phyloP scores from a whole-genome alignment of 345 rosid genomes.

The Rubroshorea leprosula region DNA sequence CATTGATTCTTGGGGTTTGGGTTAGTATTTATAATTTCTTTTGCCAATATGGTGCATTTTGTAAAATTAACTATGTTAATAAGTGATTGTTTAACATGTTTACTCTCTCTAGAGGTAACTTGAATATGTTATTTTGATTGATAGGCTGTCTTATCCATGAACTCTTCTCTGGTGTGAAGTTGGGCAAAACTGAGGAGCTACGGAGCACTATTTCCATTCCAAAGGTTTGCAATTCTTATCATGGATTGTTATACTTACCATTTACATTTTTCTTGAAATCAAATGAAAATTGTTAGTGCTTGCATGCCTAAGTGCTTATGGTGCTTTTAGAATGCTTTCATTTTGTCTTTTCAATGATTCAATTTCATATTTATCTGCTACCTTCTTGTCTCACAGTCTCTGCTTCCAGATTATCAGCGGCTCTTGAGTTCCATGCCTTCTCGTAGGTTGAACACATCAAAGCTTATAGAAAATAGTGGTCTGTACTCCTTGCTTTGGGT shows the following conservation, averaged over 20 bases:
- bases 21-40: conserved; percentile 34
- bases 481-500: conserved; percentile 20
- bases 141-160: conserved; percentile 93
- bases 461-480: conserved; percentile 96
- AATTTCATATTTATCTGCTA: conserved; percentile 36
- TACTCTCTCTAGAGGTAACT: too few species aligned
- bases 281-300: not conserved
- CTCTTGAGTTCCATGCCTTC: conserved; percentile 94
- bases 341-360: conserved; percentile 25
- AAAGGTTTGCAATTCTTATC: conserved; percentile 46
- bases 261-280: not conserved
- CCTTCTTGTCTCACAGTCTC: conserved; percentile 69
- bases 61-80: not conserved
- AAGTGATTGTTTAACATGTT: conserved; percentile 1
- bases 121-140: conserved; percentile 13
- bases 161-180: conserved; percentile 76
- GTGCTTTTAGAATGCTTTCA: conserved; percentile 15
- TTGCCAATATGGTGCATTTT: too few species aligned
- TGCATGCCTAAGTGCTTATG: not conserved
- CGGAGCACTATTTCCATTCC: conserved; percentile 92
- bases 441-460: conserved; percentile 94
- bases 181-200: conserved; percentile 91
- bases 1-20: conserved; percentile 99
- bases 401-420: conserved; percentile 99
- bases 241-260: not conserved